phyloP scores from a whole-genome alignment of 257 asterid genomes.

The Solanum boliviense region DNA sequence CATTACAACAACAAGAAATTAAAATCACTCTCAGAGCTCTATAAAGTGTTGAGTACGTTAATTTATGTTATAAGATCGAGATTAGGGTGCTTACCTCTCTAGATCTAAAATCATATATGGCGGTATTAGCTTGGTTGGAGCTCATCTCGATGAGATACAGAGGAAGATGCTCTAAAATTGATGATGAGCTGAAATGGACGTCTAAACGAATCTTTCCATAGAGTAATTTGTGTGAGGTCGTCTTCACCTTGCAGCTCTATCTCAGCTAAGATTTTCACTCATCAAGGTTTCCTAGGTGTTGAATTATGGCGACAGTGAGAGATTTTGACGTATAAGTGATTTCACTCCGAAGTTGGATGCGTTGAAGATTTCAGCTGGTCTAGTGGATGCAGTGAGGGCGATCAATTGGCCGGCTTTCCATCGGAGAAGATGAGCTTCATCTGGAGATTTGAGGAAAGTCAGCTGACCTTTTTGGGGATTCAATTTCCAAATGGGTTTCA shows the following conservation, averaged over 20 bases:
- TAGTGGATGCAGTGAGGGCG: no score
- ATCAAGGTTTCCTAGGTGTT: background rate
- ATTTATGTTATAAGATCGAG: background rate
- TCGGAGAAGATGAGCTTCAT: no score
- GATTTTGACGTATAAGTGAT: background rate
- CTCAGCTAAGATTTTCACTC: background rate
- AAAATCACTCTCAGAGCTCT: background rate
- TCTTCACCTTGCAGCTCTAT: background rate
- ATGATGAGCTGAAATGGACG: background rate
- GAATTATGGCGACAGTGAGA: background rate
- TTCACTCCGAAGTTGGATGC: no score
- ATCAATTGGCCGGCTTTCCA: no score
- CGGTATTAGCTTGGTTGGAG: background rate
- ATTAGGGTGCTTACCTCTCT: background rate
- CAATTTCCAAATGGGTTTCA: no score
- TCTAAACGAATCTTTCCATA: background rate
- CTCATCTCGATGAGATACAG: background rate
- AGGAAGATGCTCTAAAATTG: background rate
- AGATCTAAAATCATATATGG: background rate
- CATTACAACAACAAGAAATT: background rate
- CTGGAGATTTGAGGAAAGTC: no score
- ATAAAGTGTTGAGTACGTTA: background rate
- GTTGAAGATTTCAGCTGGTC: no score
- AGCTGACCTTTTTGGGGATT: no score
- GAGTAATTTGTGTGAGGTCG: background rate